Evolutionary conservation across 352 stramenopile genomes (phyloP).

Genomic region (Phytophthora pistaciae): DNA sequence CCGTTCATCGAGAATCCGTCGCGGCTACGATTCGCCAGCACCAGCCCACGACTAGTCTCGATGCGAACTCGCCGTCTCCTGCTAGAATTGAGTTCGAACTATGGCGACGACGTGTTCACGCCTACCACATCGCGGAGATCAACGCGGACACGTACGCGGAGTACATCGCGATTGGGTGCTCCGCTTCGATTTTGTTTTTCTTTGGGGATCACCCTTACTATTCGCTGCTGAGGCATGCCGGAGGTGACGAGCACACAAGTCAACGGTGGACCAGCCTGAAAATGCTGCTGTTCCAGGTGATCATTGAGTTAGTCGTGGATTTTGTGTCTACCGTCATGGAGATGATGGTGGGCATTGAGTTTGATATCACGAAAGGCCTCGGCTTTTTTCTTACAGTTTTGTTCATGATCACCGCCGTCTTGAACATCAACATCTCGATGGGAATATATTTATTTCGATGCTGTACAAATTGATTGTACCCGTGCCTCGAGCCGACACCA

Average conservation of each 20-base stretch:
- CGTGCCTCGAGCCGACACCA: no score
- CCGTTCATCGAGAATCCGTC: background rate
- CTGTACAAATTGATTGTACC: no score
- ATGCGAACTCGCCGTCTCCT: background rate
- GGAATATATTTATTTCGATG: slow-evolving; percentile 27
- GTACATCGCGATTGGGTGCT: slow-evolving; percentile 53
- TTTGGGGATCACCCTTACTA: slow-evolving; percentile 43
- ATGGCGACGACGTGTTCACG: slow-evolving; percentile 18
- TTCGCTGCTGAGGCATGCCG: slow-evolving; percentile 14
- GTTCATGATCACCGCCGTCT: background rate
- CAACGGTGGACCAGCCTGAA: slow-evolving; percentile 3
- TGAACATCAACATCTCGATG: slow-evolving; percentile 41
- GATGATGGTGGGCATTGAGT: slow-evolving; percentile 27
- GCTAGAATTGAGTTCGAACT: slow-evolving; percentile 20
- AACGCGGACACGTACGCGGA: slow-evolving; percentile 45
- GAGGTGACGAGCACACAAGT: background rate
- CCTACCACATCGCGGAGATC: slow-evolving; percentile 26
- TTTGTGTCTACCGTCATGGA: slow-evolving; percentile 33
- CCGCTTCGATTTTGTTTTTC: slow-evolving; percentile 39
- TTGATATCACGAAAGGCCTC: slow-evolving; percentile 8
- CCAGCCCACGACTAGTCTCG: background rate
- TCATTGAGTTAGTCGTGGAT: slow-evolving; percentile 29
- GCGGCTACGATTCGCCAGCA: background rate
- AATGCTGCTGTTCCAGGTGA: slow-evolving; percentile 23
- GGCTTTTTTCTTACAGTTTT: slow-evolving; percentile 2